A percentile compares a stretch with the other conserved stretches of the same genome.
Conservation (phyloP, 495 filamentous ascomycete species). For the Talaromyces ruber region DNA sequence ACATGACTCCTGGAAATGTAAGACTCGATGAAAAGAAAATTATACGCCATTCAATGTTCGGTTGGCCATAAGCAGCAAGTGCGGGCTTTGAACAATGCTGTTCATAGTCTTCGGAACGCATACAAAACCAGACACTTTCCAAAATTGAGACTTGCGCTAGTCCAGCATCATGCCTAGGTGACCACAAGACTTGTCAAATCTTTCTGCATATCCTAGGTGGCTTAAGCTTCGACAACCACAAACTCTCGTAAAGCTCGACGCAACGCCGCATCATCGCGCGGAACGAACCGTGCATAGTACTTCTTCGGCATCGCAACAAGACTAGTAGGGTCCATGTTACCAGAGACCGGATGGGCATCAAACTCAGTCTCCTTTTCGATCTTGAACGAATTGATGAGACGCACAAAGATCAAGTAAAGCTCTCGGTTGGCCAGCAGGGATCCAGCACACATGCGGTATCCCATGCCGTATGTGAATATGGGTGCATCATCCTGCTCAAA, state of each 20-base stretch:
- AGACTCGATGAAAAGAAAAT: background rate
- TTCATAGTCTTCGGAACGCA: background rate
- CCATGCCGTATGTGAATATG: slow-evolving; percentile 52
- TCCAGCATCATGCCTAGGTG: too few species aligned
- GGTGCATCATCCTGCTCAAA: slow-evolving; percentile 53
- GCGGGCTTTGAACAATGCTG: background rate
- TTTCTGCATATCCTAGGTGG: background rate
- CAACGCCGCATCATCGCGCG: slow-evolving; percentile 16
- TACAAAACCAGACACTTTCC: background rate
- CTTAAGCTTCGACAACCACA: background rate
- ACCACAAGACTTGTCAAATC: background rate
- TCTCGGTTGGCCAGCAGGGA: slow-evolving; percentile 55
- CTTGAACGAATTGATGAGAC: slow-evolving; percentile 49
- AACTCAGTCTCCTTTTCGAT: slow-evolving; percentile 40
- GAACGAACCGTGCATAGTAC: slow-evolving; percentile 49
- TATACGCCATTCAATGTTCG: background rate
- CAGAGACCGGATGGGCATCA: slow-evolving; percentile 46
- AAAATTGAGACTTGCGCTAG: too few species aligned
- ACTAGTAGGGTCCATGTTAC: slow-evolving; percentile 49
- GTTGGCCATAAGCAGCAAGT: background rate
- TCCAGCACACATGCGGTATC: slow-evolving; percentile 60
- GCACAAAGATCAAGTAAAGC: slow-evolving; percentile 57
- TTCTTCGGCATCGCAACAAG: slow-evolving; percentile 47
- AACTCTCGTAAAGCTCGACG: background rate
- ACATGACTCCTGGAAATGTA: background rate